Evolutionary conservation across 768 basidiomycete species (phyloP), one percentile per base, ranked within the genome.

Genomic region (Boletus edulis): DNA sequence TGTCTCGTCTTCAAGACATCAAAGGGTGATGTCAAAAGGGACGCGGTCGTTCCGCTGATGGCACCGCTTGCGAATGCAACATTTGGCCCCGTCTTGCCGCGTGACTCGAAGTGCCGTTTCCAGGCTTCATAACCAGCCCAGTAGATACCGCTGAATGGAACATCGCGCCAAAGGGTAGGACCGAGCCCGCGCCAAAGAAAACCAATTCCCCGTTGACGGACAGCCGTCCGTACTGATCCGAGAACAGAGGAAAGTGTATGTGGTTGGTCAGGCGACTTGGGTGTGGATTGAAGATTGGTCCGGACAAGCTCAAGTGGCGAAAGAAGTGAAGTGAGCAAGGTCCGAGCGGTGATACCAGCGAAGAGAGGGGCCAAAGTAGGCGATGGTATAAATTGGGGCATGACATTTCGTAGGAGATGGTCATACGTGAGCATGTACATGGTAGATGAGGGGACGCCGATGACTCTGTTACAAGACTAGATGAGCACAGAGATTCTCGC

Each of bases 371-470:
- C 76, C 41, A 85, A 45, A 3, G 75, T 70, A 34, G 79, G 63
- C 51, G 71, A 71, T n/a, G 85, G 76, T 53, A 89, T 72, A 27
- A 90, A 54, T 17, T 81, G 75, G 4, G 88, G 86, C 12, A 92
- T 71, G 39, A 81, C 73, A 42, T 78, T 77, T 51, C 84, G 81
- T 24, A 87, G 73, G 32, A 98, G 82, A 69, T 91, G 84, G 72
- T 98, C 95, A 70, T 98, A 98, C 18, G 92, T 92, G 55, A 98
- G 79, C 83, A 99, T 99, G 72, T 99, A 98, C 31, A 85, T 79
- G 46, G 94, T 92, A 39, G 94, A 84, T 0, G 94, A 88, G 0
- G 97, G 97, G 22, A 98, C 91, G 32, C 90, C 87, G 65, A 98
- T 94, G 38, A 93, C 70, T 48, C 94, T 95, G 58, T 29, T 29